These are phyloP conservation scores for Neurospora sp. DNA, from an alignment of 495 filamentous ascomycete genomes.

Conservation along the genomic window DNA sequence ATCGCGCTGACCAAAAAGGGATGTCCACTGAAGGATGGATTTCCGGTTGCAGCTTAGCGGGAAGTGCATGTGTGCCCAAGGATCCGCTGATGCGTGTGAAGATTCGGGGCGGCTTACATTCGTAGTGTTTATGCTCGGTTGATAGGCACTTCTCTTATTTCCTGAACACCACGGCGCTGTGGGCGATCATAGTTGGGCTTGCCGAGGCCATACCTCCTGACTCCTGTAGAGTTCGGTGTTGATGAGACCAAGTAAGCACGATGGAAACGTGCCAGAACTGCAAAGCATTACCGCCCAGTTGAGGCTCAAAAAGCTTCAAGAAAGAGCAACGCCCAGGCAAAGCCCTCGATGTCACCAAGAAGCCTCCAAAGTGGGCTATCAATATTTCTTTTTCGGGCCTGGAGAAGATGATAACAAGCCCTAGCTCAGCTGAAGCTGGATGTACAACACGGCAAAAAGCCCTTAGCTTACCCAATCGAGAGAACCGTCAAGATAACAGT, in stretches of 20 bases:
- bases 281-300: not conserved
- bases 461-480: not conserved
- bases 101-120: not conserved
- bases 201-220: too few species aligned
- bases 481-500: not conserved
- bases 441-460: not conserved
- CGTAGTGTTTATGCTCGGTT: not conserved
- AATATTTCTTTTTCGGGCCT: not conserved
- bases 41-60: not conserved
- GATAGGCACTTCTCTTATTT: too few species aligned
- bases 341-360: not conserved
- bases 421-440: not conserved
- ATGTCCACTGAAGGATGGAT: not conserved
- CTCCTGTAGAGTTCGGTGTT: not conserved
- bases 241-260: not conserved
- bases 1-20: not conserved
- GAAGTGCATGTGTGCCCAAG: not conserved
- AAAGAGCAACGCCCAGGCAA: not conserved
- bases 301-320: not conserved
- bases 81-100: not conserved
- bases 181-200: too few species aligned
- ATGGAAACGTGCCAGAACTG: not conserved
- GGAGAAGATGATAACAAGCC: not conserved
- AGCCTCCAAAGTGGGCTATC: not conserved
- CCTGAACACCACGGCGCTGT: too few species aligned